These are phyloP conservation scores for Thielaviopsis ethacetica DNA, from an alignment of 2,329 filamentous ascomycete genomes.

Conservation along the genomic window DNA sequence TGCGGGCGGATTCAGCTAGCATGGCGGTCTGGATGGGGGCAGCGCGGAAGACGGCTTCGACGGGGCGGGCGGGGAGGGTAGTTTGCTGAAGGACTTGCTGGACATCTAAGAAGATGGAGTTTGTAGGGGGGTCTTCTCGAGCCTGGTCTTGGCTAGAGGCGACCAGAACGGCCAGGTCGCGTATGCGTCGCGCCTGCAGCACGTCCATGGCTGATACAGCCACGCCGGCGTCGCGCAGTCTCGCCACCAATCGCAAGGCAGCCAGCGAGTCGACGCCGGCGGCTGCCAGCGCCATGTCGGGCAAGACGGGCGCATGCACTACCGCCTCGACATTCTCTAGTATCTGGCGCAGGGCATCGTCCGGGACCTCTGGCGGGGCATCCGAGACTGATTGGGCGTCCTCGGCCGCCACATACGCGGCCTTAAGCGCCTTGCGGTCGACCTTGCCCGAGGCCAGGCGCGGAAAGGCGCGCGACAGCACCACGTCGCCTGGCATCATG, in stretches of 20 bases:
- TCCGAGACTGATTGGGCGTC: background rate
- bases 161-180: too few species aligned
- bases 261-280: constrained; percentile 48
- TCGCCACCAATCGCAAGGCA: constrained; percentile 39
- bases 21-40: constrained; percentile 64
- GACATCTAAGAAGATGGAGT: too few species aligned
- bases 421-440: constrained; percentile 48
- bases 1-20: constrained; percentile 53
- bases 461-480: constrained; percentile 49
- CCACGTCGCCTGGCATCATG: constrained; percentile 66
- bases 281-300: constrained; percentile 29
- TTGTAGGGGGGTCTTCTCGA: too few species aligned
- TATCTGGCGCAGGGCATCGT: constrained; percentile 16
- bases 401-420: constrained; percentile 24
- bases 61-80: too few species aligned
- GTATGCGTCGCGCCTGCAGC: background rate
- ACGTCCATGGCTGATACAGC: constrained; percentile 42
- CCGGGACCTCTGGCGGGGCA: too few species aligned
- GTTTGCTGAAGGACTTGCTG: too few species aligned
- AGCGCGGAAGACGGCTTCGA: constrained; percentile 39
- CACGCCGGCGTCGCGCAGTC: constrained; percentile 40
- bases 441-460: constrained; percentile 72
- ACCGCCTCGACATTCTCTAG: constrained; percentile 24
- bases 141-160: too few species aligned
- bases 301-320: constrained; percentile 23